A percentile compares a stretch with the other conserved stretches of the same genome.
Conservation (phyloP, 1,284 basidiomycete species). For the Rhodotorula mucilaginosa region DNA sequence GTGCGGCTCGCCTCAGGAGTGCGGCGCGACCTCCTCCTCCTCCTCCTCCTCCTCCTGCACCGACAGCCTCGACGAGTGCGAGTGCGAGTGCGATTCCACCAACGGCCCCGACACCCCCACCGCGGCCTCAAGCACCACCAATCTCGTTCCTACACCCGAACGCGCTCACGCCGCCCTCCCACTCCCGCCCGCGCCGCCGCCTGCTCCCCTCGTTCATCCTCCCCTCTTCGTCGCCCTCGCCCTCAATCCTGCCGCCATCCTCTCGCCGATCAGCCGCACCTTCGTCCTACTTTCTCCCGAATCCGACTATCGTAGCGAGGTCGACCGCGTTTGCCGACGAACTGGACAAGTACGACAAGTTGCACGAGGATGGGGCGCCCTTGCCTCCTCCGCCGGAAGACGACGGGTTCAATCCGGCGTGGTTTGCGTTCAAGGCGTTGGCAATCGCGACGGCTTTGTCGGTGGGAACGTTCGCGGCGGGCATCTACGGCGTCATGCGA, state of each 20-base stretch:
- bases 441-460: constrained; percentile 32
- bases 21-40: constrained; percentile 5
- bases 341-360: constrained; percentile 26
- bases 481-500: constrained; percentile 25
- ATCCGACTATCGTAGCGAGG: constrained; percentile 17
- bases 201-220: constrained; percentile 15
- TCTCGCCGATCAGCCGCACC: neutral
- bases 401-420: constrained; percentile 40
- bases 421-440: constrained; percentile 34
- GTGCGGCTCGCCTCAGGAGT: neutral
- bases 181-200: neutral
- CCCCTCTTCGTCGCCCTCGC: neutral
- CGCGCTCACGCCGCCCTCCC: constrained; percentile 4
- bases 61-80: neutral
- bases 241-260: neutral
- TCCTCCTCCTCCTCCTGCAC: neutral
- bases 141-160: constrained; percentile 23
- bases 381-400: constrained; percentile 2
- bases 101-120: neutral
- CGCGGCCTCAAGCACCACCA: neutral
- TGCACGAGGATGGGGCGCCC: constrained; percentile 31
- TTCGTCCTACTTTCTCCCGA: constrained; percentile 37
- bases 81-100: too few species aligned
- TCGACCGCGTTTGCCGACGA: constrained; percentile 21
- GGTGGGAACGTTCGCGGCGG: constrained; percentile 18